These are phyloP conservation scores for Megacollybia platyphylla DNA, from an alignment of 1,284 basidiomycete genomes.

Conservation along the genomic window DNA sequence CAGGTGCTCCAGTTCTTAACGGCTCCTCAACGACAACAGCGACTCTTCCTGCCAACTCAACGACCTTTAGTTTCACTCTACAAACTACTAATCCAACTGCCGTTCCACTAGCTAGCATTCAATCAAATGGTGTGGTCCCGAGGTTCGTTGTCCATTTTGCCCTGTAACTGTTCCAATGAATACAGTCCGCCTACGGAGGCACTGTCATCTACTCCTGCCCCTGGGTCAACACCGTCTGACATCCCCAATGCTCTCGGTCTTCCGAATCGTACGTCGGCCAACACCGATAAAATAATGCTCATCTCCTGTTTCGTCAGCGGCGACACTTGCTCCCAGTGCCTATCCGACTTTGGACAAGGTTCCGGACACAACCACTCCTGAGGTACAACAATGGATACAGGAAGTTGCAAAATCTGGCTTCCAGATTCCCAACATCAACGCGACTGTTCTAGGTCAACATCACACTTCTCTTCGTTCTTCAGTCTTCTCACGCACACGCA, in stretches of 20 bases:
- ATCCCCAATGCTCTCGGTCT: slow-evolving; percentile 37
- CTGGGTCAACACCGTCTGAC: slow-evolving; percentile 29
- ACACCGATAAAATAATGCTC: too few relatives aligned
- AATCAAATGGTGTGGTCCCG: slow-evolving; percentile 14
- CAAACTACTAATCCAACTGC: slow-evolving; percentile 48
- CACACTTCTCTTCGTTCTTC: not conserved
- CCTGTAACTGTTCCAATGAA: slow-evolving; percentile 1
- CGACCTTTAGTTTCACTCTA: slow-evolving; percentile 27
- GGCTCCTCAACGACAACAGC: slow-evolving; percentile 3
- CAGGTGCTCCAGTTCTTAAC: slow-evolving; percentile 5
- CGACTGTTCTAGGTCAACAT: slow-evolving; percentile 31
- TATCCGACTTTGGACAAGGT: slow-evolving; percentile 63
- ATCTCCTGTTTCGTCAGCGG: slow-evolving; percentile 17
- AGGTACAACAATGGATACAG: slow-evolving; percentile 65
- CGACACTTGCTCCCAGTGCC: slow-evolving; percentile 26
- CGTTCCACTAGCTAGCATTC: slow-evolving; percentile 35
- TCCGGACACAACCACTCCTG: slow-evolving; percentile 54
- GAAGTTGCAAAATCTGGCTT: slow-evolving; percentile 45
- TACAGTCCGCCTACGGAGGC: slow-evolving; percentile 6
- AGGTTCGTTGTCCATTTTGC: too few relatives aligned
- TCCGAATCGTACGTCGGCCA: slow-evolving; percentile 25
- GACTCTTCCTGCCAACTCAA: slow-evolving; percentile 9
- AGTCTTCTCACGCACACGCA: slow-evolving; percentile 7
- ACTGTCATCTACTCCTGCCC: slow-evolving; percentile 16
- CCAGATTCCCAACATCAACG: slow-evolving; percentile 35